phyloP scores from a whole-genome alignment of 1,284 basidiomycete genomes.

The Xerocomus minutiporus region DNA sequence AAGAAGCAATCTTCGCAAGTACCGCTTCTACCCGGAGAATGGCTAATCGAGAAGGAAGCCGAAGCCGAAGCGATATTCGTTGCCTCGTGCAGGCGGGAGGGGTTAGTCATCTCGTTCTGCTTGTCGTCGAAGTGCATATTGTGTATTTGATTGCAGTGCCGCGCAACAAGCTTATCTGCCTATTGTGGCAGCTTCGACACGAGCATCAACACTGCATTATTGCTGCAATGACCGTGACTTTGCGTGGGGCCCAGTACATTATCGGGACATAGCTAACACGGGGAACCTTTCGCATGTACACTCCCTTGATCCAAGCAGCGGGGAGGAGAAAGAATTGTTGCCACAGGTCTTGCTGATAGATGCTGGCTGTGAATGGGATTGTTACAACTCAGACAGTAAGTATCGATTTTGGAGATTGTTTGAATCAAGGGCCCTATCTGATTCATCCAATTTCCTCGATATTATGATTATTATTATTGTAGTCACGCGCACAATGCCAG shows the following conservation, averaged over 20 bases:
- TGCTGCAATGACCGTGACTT: constrained; percentile 81
- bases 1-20: constrained; percentile 35
- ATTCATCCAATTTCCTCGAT: not conserved
- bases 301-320: constrained; percentile 19
- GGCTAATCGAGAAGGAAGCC: constrained; percentile 85
- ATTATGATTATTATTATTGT: not conserved
- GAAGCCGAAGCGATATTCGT: constrained; percentile 91
- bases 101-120: constrained; percentile 44
- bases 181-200: constrained; percentile 79
- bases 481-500: constrained; percentile 79
- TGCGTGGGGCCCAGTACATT: constrained; percentile 67
- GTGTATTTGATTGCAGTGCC: constrained; percentile 42
- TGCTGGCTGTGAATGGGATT: constrained; percentile 86
- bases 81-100: constrained; percentile 78
- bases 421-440: not conserved
- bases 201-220: constrained; percentile 87
- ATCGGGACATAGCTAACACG: constrained; percentile 52
- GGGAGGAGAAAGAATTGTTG: constrained; percentile 37
- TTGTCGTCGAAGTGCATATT: constrained; percentile 3
- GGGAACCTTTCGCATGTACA: constrained; percentile 40
- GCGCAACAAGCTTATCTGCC: constrained; percentile 88
- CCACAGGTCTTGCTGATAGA: constrained; percentile 88
- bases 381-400: constrained; percentile 73
- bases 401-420: constrained; percentile 6
- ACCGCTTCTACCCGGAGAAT: constrained; percentile 66